These are phyloP conservation scores for Aquanectria penicillioides DNA, from an alignment of 2,329 filamentous ascomycete species.

Conservation along the genomic window DNA sequence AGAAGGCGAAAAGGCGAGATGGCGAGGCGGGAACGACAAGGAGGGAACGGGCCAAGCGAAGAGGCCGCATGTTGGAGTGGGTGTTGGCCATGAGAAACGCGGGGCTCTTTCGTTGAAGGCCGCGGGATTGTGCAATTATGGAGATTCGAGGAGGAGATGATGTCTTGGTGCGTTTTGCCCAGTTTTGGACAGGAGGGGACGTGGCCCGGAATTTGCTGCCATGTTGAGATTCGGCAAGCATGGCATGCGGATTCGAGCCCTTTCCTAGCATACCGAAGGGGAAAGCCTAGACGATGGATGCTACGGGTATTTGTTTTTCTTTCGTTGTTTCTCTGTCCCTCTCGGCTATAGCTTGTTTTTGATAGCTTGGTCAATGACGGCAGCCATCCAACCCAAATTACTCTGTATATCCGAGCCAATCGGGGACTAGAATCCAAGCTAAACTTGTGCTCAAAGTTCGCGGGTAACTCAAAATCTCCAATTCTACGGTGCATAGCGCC, in stretches of 20 bases:
- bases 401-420: slow-evolving; percentile 15
- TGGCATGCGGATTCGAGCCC: neutral
- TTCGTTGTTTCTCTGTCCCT: no score
- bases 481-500: neutral
- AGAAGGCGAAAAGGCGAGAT: neutral
- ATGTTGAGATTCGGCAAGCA: neutral
- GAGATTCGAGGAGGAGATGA: neutral
- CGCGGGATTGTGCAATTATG: neutral
- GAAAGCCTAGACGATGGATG: no score
- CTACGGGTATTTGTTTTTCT: no score
- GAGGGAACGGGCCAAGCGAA: slow-evolving; percentile 13
- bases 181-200: neutral
- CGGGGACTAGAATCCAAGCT: neutral
- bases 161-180: neutral
- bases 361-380: neutral
- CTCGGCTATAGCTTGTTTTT: neutral
- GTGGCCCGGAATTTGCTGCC: neutral
- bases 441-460: neutral
- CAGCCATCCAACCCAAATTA: neutral
- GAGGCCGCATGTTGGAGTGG: no score
- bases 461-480: neutral
- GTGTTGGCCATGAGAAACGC: slow-evolving; percentile 2
- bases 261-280: neutral
- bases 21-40: slow-evolving; percentile 2
- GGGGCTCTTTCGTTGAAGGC: slow-evolving; percentile 4